Base-by-base conservation (phyloP, 2,329 filamentous ascomycete genomes). In the Tolypocladium nubicola region DNA sequence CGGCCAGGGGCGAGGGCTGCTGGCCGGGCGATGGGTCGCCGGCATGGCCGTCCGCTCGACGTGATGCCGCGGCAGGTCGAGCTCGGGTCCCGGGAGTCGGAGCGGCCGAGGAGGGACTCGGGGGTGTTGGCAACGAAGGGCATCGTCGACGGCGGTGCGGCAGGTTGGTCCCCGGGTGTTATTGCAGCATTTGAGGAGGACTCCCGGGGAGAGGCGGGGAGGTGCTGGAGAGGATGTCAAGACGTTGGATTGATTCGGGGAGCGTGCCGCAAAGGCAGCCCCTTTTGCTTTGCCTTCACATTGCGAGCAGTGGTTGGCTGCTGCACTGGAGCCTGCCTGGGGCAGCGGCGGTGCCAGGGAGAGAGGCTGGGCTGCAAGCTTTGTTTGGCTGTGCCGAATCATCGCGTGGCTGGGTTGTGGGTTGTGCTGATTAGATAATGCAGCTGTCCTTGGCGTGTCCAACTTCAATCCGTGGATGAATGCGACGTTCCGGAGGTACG, bases 61-160 rank as follows among this genome's bases (percentile, higher is more conserved):
- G 91, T 97, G 61, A 97, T 83, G 58, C 94, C 94, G 74, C 87
- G 86, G 73, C 94, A 99, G 69, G 92, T 97, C 14, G 86, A 87
- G 1, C 82, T 79, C 2, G 91, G 87, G 63, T 96, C 87, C 69
- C 88, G 90, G 55, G 90, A 96, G 77, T 97, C 92, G 66, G 85
- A 85, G 58, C 92, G 87, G 58, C 80, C 81, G 58, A 97, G 77
- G 35, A 87, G 75, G 23, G 88, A 87, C 76, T 97, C 92, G 62
- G 93, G 92, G 0, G 90, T 96, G 68, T 75, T 75, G 61, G 71
- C 66, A 58, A 75, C 68, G 61, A 74, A 75, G 58, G 73, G 72
- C 73, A 75, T 75, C 40, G 55, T 47, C 16, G n/a, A 21, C 19
- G 33, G 6, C 23, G 30, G 40, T 9, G 55, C 3, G 1, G 21